phyloP scores from a whole-genome alignment of 192 early-diverging fungal genomes.

The Rhizophagus sp. region DNA sequence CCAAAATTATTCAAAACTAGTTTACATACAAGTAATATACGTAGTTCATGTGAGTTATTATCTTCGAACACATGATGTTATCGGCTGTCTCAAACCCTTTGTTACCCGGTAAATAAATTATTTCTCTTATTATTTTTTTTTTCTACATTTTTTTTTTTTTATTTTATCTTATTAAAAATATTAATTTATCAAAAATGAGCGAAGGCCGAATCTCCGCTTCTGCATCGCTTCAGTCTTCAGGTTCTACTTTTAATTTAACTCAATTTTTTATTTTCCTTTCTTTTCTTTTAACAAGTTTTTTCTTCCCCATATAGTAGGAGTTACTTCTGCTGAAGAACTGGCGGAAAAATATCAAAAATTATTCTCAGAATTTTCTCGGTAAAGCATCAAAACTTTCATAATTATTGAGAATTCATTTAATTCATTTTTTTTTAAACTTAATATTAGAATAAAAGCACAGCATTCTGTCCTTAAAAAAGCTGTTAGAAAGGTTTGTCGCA shows the following conservation, averaged over 20 bases:
- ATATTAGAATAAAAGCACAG: slow-evolving; percentile 56
- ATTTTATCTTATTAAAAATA: neutral
- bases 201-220: neutral
- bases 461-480: slow-evolving; percentile 61
- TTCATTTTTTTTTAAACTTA: neutral
- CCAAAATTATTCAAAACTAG: neutral
- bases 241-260: neutral
- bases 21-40: no score
- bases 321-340: slow-evolving; percentile 48
- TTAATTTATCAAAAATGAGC: neutral
- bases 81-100: neutral
- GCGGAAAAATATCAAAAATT: slow-evolving; percentile 56
- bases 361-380: slow-evolving; percentile 58
- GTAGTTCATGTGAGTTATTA: neutral
- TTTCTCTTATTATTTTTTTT: neutral
- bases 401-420: neutral
- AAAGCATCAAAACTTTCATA: slow-evolving; percentile 6
- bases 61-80: neutral
- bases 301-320: neutral
- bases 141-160: neutral
- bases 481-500: slow-evolving; percentile 50
- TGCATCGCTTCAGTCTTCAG: slow-evolving; percentile 5
- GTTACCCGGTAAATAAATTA: neutral
- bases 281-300: neutral
- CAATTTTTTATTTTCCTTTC: neutral